A percentile compares a stretch with the other conserved stretches of the same genome.
Evolutionary conservation across 495 filamentous ascomycete species (phyloP).

Genomic region (Penicillium turbatum): DNA sequence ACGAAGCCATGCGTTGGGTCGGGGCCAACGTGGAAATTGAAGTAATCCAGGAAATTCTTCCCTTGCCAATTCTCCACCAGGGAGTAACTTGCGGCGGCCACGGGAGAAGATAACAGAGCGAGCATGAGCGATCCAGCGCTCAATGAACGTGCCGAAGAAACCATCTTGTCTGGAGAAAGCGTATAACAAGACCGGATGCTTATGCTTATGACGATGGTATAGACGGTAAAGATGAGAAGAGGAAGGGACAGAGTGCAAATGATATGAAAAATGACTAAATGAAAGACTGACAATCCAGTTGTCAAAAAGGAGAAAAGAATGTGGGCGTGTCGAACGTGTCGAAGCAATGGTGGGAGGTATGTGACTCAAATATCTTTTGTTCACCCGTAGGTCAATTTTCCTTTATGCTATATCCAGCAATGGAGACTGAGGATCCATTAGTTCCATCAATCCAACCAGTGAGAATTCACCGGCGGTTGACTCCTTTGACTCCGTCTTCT

Average conservation of each 20-base stretch:
- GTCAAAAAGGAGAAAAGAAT: slow-evolving; percentile 28
- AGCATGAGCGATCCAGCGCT: slow-evolving; percentile 31
- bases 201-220: background rate
- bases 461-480: background rate
- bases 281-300: slow-evolving; percentile 20
- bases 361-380: slow-evolving; percentile 7
- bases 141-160: slow-evolving; percentile 18
- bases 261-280: slow-evolving; percentile 10
- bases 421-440: slow-evolving; percentile 1
- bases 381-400: background rate
- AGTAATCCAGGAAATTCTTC: slow-evolving; percentile 48
- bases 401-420: background rate
- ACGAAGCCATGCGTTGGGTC: slow-evolving; percentile 73
- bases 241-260: slow-evolving; percentile 6
- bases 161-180: slow-evolving; percentile 15
- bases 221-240: slow-evolving; percentile 3
- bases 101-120: slow-evolving; percentile 16
- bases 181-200: slow-evolving; percentile 2
- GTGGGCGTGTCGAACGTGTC: slow-evolving; percentile 19
- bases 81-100: slow-evolving; percentile 31
- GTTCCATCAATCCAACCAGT: slow-evolving; percentile 6
- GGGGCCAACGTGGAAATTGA: slow-evolving; percentile 43
- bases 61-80: slow-evolving; percentile 44
- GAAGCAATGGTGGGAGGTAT: slow-evolving; percentile 11
- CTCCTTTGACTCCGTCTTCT: background rate